These are phyloP conservation scores for Elongisporangium prolatum DNA, from an alignment of 352 stramenopile species.

Conservation along the genomic window DNA sequence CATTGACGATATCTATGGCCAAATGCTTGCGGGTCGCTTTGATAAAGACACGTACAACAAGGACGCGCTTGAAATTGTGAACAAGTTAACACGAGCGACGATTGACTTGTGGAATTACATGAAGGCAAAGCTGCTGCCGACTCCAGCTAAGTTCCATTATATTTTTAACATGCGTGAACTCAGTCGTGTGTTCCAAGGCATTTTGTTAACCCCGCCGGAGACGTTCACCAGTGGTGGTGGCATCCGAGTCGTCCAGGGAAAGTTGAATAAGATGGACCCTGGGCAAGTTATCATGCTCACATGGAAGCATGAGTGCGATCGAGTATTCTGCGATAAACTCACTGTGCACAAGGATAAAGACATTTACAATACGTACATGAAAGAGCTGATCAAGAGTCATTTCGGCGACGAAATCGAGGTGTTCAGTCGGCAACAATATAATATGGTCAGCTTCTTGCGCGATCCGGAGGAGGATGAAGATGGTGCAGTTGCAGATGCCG, in stretches of 20 bases:
- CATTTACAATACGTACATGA: constrained; percentile 91
- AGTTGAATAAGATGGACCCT: constrained; percentile 87
- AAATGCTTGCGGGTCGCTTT: constrained; percentile 97
- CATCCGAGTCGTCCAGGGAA: constrained; percentile 78
- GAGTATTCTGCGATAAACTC: constrained; percentile 98
- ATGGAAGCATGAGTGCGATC: constrained; percentile 98
- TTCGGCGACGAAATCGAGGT: constrained; percentile 88
- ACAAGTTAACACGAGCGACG: constrained; percentile 93
- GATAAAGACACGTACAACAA: constrained; percentile 83
- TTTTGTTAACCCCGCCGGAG: constrained; percentile 94
- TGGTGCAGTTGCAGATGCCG: constrained; percentile 90
- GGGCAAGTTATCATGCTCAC: constrained; percentile 91
- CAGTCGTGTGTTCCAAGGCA: constrained; percentile 96
- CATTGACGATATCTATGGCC: constrained; percentile 99
- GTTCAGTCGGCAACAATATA: constrained; percentile 70
- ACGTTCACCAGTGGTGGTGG: constrained; percentile 92
- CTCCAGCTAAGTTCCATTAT: constrained; percentile 98
- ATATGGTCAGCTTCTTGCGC: constrained; percentile 98
- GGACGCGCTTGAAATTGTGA: constrained; percentile 81
- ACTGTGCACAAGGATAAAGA: constrained; percentile 97
- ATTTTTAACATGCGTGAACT: constrained; percentile 99
- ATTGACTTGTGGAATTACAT: constrained; percentile 97
- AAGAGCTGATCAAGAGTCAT: constrained; percentile 86
- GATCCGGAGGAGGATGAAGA: constrained; percentile 97
- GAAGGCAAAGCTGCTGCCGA: constrained; percentile 97